Evolutionary conservation across 164 flowering plant genomes (phyloP), one percentile per base, ranked within the genome.

Genomic region (Vitis labrusca): DNA sequence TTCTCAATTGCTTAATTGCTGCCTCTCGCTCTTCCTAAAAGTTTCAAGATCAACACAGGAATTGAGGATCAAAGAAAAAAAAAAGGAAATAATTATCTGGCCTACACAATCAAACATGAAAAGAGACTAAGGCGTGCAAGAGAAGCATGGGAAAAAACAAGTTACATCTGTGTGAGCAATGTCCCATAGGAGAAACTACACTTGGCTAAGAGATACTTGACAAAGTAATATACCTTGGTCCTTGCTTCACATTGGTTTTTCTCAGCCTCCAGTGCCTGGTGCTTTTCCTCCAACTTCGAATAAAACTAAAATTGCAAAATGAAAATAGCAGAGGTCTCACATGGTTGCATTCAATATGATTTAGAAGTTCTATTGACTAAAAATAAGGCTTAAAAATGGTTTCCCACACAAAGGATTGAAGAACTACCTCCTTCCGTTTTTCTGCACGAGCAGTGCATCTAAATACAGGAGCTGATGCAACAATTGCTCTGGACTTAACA

Each of bases 221-320:
- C 12, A 61, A 37, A 13, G 23, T 50, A 54, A 10, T 57, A 8
- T 71, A 88, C 93, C 91, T 85, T 87, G 59, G 76, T 79, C 74
- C 91, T 85, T 65, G 84, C 85, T 80, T 83, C 93, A 76, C 76
- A 78, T 69, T 87, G 85, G 55, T 13, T 79, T 72, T 79, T 87
- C 81, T 89, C 88, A 66, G 84, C 85, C 81, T 87, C 86, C 67
- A 87, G 56, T 3, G 93, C 91, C 69, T 79, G 84, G 65, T 84
- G 85, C 64, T 89, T 89, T 68, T 89, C 87, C 82, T 84, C 93
- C 61, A 89, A 72, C 61, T 87, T 89, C 5, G 84, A 70, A 71
- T 89, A 84, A 75, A 81, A 89, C 93, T 88, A 62, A 50, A 64
- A 61, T 15, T 3, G 16, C 8, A 37, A 37, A 37, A 5, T 37